Conservation (phyloP, 768 basidiomycete species). For the Pleurotus tuoliensis region DNA sequence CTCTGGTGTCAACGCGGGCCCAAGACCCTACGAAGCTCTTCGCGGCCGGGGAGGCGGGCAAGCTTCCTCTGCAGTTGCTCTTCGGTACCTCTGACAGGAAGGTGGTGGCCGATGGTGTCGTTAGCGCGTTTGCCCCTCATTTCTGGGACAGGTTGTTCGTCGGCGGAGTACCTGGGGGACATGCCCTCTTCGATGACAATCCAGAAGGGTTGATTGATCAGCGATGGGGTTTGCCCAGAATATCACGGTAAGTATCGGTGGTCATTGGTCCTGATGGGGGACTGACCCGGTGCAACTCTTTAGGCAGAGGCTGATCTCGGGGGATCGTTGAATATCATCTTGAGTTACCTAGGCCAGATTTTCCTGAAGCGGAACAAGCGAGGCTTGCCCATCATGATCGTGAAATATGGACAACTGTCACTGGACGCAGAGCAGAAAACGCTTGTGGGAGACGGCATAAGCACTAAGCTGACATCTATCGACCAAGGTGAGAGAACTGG, state of each 20-base stretch:
- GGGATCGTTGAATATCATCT: too few relatives aligned
- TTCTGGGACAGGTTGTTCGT: neutral
- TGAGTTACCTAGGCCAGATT: too few relatives aligned
- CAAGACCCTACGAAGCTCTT: conserved; percentile 23
- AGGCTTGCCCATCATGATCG: too few relatives aligned
- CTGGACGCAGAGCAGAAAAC: too few relatives aligned
- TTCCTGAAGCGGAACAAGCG: too few relatives aligned
- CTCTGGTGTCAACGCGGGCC: conserved; percentile 17
- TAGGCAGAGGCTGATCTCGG: too few relatives aligned
- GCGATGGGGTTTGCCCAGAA: conserved; percentile 1
- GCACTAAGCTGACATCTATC: too few relatives aligned
- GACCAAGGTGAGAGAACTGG: too few relatives aligned
- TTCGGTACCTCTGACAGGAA: neutral
- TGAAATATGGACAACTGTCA: too few relatives aligned
- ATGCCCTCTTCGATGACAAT: conserved; percentile 29
- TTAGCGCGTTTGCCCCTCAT: neutral
- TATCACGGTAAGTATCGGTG: neutral
- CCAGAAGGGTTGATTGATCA: conserved; percentile 20
- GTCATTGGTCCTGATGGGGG: neutral
- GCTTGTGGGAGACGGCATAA: too few relatives aligned
- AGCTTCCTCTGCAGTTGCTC: neutral
- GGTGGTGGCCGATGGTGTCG: neutral
- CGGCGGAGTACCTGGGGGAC: conserved; percentile 16
- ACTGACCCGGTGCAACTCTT: too few relatives aligned
- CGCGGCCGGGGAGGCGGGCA: neutral